Base-by-base conservation (phyloP, 2,329 filamentous ascomycete genomes). In the Trichoderma sp. region DNA sequence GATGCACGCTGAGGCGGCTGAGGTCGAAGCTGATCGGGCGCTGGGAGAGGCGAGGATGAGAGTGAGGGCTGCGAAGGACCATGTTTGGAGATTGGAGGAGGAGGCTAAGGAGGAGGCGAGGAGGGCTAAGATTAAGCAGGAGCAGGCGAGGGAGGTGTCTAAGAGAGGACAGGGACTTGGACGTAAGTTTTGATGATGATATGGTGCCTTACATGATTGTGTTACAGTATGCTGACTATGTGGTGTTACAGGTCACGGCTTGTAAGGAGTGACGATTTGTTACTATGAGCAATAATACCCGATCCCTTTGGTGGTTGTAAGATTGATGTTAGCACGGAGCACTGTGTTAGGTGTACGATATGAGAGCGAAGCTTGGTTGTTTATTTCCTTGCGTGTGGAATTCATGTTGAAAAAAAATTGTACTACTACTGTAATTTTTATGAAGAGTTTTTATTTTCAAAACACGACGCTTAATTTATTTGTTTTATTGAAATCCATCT, bases 111-210 rank as follows among this genome's bases (percentile, higher is more conserved):
- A 92, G 83, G 91, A 93, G 80, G 89, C 91, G 2, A 85, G 91
- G 27, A 83, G 88, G 59, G 92, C 92, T 2, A 92, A 91, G 87
- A 89, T 93, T 69, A 93, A 94, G 88, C 88, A 92, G 83, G 86
- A 87, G 71, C 90, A 93, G 80, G 92, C 91, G 1, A 88, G 86
- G 79, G 89, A 90, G 80, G 88, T 93, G 35, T 91, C 89, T 6
- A 93, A 92, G 89, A 87, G 91, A 71, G 91, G 90, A n/a, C 91
- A 91, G 83, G 88, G 89, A n/a, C 88, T 93, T 75, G 92, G 92
- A 74, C 89, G 91, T 93, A 31, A 76, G 75, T 76, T 33, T 14
- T 69, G 12, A 14, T 45, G 1, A 21, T 62, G 16, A 6, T 45
- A 12, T 4, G 41, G 18, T 45, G 3, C 18, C 8, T 4, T 29